A percentile compares a stretch with the other conserved stretches of the same genome.
Conservation (phyloP, 495 filamentous ascomycete species). For the Aspergillus nidulans region DNA sequence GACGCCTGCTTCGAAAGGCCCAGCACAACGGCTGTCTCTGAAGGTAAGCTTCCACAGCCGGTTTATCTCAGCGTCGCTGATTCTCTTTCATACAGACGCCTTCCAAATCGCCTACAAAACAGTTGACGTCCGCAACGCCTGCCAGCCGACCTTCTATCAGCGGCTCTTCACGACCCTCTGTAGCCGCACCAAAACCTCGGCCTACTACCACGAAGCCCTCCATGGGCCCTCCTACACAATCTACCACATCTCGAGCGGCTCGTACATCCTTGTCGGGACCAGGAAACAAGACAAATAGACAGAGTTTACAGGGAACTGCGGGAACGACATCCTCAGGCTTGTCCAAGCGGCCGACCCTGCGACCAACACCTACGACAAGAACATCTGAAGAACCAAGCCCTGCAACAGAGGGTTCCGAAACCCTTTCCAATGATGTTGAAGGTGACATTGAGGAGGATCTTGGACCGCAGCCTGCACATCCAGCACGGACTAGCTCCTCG, state of each 20-base stretch:
- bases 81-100: conserved; percentile 53
- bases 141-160: conserved; percentile 45
- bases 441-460: conserved; percentile 21
- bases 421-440: conserved; percentile 22
- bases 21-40: conserved; percentile 47
- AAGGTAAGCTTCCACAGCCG: conserved; percentile 46
- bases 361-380: conserved; percentile 26
- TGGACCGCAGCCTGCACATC: conserved; percentile 29
- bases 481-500: conserved; percentile 20
- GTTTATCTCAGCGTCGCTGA: conserved; percentile 9
- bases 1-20: conserved; percentile 51
- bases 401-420: conserved; percentile 30
- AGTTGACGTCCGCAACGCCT: conserved; percentile 54
- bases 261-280: conserved; percentile 39
- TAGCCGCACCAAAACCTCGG: conserved; percentile 46
- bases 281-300: conserved; percentile 30
- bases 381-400: conserved; percentile 28
- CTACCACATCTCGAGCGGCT: conserved; percentile 28
- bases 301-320: conserved; percentile 25
- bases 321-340: conserved; percentile 21
- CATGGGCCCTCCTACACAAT: conserved; percentile 59
- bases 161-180: conserved; percentile 47
- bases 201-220: conserved; percentile 53
- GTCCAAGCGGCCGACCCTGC: conserved; percentile 39
- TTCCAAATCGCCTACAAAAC: conserved; percentile 76